A percentile compares a stretch with the other conserved stretches of the same genome.
phyloP scores from a whole-genome alignment of 2,329 filamentous ascomycete genomes.

The Aspergillus piperis region DNA sequence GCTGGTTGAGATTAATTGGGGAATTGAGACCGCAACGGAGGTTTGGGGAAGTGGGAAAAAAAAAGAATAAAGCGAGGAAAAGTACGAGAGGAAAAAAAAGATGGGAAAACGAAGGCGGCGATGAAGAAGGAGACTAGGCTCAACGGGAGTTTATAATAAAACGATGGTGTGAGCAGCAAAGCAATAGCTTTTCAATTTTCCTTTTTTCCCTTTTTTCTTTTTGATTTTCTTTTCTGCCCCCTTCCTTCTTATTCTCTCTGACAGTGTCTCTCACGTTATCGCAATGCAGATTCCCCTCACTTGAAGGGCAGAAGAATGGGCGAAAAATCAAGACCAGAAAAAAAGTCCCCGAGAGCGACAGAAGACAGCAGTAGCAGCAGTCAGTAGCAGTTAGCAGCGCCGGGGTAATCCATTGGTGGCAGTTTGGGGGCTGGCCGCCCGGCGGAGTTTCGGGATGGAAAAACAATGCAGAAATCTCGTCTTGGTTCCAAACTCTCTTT shows the following conservation, averaged over 20 bases:
- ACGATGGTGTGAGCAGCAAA: not conserved
- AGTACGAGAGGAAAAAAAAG: conserved; percentile 3
- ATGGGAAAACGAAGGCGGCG: not conserved
- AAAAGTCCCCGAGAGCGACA: not conserved
- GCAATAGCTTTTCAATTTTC: no score
- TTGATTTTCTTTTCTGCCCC: not conserved
- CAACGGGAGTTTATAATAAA: not conserved
- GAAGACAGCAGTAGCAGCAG: not conserved
- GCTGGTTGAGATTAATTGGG: not conserved
- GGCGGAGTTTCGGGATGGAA: not conserved
- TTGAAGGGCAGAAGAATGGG: not conserved
- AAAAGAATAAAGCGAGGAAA: conserved; percentile 3
- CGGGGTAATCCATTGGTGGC: not conserved
- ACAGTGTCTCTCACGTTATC: not conserved
- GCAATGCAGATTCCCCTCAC: not conserved
- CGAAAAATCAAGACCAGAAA: not conserved
- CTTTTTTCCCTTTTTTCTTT: no score
- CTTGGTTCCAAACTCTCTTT: not conserved
- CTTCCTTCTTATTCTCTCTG: not conserved
- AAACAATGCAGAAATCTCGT: not conserved
- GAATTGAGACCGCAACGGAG: not conserved
- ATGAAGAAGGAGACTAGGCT: not conserved
- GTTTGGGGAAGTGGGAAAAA: not conserved
- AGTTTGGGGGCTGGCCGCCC: not conserved
- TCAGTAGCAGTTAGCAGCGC: not conserved